Base-by-base conservation (phyloP, 306 rosid genomes). In the Ochetophila trinervis region DNA sequence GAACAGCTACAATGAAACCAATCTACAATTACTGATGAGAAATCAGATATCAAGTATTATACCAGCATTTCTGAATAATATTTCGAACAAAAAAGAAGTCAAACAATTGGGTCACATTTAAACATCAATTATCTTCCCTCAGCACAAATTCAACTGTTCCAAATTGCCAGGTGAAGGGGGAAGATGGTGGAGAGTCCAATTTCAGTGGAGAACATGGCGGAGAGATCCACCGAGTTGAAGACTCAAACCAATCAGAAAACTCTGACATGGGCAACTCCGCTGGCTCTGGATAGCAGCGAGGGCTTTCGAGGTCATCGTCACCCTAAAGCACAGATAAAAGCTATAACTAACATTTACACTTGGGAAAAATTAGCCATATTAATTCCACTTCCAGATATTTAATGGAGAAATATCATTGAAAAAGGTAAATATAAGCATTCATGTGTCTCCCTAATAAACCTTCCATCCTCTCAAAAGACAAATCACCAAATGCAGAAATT, bases 101-200 rank as follows among this genome's bases (percentile, higher is more conserved):
- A 8, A 40, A 6, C 12, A 1, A 11, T 40, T 8, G 12, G 12
- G 15, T 40, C 45, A 1, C 14, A 20, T 55, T 55, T 2, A 24
- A 36, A 49, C 32, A 16, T 60, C 27, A 19, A 27, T 60, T 20
- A 35, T 21, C 27, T 18, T 60, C 18, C 34, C 48, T 24, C 18
- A 68, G 56, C 18, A 42, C 61, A 60, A 70, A 70, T 52, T 60
- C 59, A n/a, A 60, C 60, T 5, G 35, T 53, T 8, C 10, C 60
- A 69, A 49, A 20, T 21, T 8, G 34, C 50, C 48, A 32, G 6
- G 61, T 8, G 35, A 60, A 60, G 22, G 23, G 37, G 5, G 68
- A 15, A 24, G 16, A 10, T 51, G 67, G 60, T 22, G 68, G 53
- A 27, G 47, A 61, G 22, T 58, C 67, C 53, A 35, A 22, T 53